A percentile compares a stretch with the other conserved stretches of the same genome.
Conservation (phyloP, 2,329 filamentous ascomycete species). For the Curvularia spicifera region DNA sequence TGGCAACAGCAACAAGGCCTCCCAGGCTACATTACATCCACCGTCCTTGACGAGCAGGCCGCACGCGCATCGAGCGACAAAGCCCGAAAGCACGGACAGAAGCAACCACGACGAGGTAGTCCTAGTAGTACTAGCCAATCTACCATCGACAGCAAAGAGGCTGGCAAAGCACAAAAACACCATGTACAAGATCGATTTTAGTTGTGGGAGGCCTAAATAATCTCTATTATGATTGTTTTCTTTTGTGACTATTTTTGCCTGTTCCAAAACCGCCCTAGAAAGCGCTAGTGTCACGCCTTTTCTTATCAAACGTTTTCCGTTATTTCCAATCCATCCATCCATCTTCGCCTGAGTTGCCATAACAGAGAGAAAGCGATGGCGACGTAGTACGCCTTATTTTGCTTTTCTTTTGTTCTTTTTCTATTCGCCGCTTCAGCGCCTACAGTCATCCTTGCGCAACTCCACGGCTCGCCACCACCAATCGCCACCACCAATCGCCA, state of each 20-base stretch:
- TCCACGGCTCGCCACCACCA: not conserved
- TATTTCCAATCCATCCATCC: not conserved
- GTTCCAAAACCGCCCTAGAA: not conserved
- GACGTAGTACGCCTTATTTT: not conserved
- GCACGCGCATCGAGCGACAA: constrained; percentile 8
- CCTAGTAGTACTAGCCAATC: constrained; percentile 19
- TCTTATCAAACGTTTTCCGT: not conserved
- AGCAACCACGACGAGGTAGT: constrained; percentile 18
- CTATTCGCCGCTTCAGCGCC: too few relatives aligned
- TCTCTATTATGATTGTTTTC: not conserved
- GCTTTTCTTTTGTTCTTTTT: not conserved
- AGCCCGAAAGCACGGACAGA: not conserved
- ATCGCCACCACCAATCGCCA: not conserved
- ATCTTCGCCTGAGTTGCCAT: not conserved
- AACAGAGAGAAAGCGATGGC: not conserved
- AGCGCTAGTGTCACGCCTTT: not conserved
- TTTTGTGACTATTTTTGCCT: not conserved
- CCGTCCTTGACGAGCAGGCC: constrained; percentile 21
- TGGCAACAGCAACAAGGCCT: constrained; percentile 22
- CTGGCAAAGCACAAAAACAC: constrained; percentile 4
- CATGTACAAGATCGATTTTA: constrained; percentile 13
- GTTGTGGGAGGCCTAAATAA: not conserved
- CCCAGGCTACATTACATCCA: constrained; percentile 27
- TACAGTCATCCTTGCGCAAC: too few relatives aligned
- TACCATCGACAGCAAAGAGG: constrained; percentile 20